A percentile compares a stretch with the other conserved stretches of the same genome.
Evolutionary conservation across 2,329 filamentous ascomycete species (phyloP).

Genomic region (Zopfia rhizophila): DNA sequence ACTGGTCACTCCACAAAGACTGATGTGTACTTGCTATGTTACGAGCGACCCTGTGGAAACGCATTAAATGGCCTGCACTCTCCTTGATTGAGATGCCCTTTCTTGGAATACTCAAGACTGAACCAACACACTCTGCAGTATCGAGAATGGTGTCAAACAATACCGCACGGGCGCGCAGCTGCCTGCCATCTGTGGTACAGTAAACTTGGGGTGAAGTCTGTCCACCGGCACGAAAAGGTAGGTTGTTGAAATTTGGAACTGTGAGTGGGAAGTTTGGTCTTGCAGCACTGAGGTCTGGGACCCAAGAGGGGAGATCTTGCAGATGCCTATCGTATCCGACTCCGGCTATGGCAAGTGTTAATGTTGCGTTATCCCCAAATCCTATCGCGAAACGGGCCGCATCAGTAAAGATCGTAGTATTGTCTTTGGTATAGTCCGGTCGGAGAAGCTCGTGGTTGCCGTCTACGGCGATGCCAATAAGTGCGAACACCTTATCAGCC

Average conservation of each 20-base stretch:
- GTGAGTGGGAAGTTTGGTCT: not conserved
- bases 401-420: not conserved
- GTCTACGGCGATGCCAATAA: slow-evolving; percentile 1
- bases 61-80: too few relatives aligned
- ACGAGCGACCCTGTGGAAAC: too few relatives aligned
- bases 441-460: not conserved
- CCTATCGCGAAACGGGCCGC: not conserved
- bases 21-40: too few relatives aligned
- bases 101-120: too few relatives aligned
- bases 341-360: slow-evolving; percentile 1
- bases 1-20: too few relatives aligned
- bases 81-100: too few relatives aligned
- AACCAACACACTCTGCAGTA: too few relatives aligned
- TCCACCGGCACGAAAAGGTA: too few relatives aligned
- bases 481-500: slow-evolving; percentile 1
- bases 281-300: not conserved
- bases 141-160: too few relatives aligned
- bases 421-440: slow-evolving; percentile 1
- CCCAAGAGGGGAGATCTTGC: not conserved
- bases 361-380: not conserved
- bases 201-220: too few relatives aligned
- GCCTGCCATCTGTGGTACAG: too few relatives aligned
- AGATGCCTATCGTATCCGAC: not conserved
- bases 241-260: not conserved
- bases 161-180: too few relatives aligned